Percentiles rank a stretch among this genome's conserved stretches.
Conservation (phyloP, 192 early-diverging fungal genomes). For the Chytriomyces confervae region DNA sequence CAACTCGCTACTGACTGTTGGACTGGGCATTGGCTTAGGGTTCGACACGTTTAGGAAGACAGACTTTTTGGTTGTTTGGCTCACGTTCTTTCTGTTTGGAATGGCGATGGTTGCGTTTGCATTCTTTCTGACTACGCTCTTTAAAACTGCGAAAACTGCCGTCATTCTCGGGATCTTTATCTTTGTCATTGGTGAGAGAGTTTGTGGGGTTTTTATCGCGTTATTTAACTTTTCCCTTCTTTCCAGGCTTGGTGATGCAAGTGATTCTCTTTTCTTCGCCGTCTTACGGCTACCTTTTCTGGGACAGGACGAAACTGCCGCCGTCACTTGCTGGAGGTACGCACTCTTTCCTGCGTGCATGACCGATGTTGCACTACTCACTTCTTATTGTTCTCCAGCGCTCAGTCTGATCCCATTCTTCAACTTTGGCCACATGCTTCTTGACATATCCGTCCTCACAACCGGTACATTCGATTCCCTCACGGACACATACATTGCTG, state of each 20-base stretch:
- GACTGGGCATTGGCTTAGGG: constrained; percentile 58
- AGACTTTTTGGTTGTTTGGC: constrained; percentile 57
- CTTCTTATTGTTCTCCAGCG: constrained; percentile 7
- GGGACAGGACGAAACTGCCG: constrained; percentile 42
- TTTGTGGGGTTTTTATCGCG: constrained; percentile 49
- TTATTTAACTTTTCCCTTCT: constrained; percentile 34
- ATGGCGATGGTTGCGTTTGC: constrained; percentile 65
- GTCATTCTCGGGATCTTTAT: constrained; percentile 69
- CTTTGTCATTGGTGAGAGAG: constrained; percentile 70
- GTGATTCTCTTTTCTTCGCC: constrained; percentile 38
- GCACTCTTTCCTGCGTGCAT: too few species aligned
- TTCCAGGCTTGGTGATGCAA: constrained; percentile 31
- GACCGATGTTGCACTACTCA: too few species aligned
- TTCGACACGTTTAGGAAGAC: constrained; percentile 60
- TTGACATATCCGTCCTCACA: constrained; percentile 61
- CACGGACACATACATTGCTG: constrained; percentile 59
- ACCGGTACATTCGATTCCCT: constrained; percentile 37
- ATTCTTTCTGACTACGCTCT: constrained; percentile 63
- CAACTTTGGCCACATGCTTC: constrained; percentile 59
- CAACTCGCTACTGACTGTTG: constrained; percentile 55
- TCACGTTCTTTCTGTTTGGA: constrained; percentile 67
- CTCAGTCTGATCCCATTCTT: constrained; percentile 47
- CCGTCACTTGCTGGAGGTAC: constrained; percentile 48
- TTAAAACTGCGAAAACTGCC: constrained; percentile 52
- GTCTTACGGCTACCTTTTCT: background rate